phyloP scores from a whole-genome alignment of 2,329 filamentous ascomycete species.

The Rhinocladiella similis region DNA sequence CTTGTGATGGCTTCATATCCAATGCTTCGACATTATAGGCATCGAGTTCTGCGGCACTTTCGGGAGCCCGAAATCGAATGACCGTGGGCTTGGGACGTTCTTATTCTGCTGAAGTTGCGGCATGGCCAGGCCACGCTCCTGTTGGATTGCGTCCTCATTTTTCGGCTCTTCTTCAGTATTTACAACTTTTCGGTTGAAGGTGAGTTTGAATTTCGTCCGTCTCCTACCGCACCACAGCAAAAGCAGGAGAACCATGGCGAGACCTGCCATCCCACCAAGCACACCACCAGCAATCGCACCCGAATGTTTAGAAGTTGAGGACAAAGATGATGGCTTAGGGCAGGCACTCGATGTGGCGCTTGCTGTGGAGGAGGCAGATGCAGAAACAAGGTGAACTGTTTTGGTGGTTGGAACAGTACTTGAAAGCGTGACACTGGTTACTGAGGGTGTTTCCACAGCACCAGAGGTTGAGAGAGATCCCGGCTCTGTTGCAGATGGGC shows the following conservation, averaged over 20 bases:
- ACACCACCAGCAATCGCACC: conserved; percentile 23
- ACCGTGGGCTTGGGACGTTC: conserved; percentile 9
- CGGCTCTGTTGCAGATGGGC: background rate
- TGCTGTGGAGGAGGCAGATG: conserved; percentile 8
- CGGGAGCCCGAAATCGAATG: conserved; percentile 22
- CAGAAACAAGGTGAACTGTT: conserved; percentile 16
- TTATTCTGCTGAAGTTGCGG: conserved; percentile 6
- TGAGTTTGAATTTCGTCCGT: conserved; percentile 16
- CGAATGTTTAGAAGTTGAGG: conserved; percentile 1
- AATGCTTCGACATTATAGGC: conserved; percentile 13
- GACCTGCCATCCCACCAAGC: conserved; percentile 20
- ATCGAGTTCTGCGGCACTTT: conserved; percentile 11
- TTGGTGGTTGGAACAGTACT: conserved; percentile 15
- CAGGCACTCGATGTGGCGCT: conserved; percentile 6
- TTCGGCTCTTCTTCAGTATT: conserved; percentile 7
- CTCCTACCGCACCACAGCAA: conserved; percentile 18
- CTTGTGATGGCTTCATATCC: conserved; percentile 5
- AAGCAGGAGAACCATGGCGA: conserved; percentile 19
- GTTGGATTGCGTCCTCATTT: conserved; percentile 1
- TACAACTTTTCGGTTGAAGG: conserved; percentile 16
- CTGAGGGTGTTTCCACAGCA: background rate
- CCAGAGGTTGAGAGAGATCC: background rate
- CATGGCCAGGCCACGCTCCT: conserved; percentile 10
- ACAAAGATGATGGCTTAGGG: conserved; percentile 2
- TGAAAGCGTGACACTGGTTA: conserved; percentile 8